These are phyloP conservation scores for Gossypium rotundifolium DNA, from an alignment of 345 rosid genomes.

Conservation along the genomic window DNA sequence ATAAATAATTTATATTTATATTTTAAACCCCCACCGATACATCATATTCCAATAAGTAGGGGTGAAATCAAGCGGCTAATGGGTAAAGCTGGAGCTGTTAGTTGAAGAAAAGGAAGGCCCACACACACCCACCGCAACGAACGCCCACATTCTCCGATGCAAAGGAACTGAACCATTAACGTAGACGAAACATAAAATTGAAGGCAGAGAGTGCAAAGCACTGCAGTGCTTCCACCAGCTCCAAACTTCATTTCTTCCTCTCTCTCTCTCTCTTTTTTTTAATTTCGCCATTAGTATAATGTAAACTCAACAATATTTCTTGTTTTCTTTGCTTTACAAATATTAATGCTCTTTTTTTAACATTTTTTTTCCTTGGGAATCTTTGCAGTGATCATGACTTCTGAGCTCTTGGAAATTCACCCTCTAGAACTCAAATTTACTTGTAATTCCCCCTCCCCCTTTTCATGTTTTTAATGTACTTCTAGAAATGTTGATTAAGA, in stretches of 20 bases:
- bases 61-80: background rate
- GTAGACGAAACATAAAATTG: background rate
- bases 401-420: conserved; percentile 42
- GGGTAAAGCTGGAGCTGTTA: background rate
- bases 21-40: too few relatives aligned
- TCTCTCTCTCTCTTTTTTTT: background rate
- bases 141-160: too few relatives aligned
- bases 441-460: conserved; percentile 15
- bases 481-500: background rate
- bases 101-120: background rate
- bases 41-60: too few relatives aligned
- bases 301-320: background rate
- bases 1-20: too few relatives aligned
- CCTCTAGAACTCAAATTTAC: conserved; percentile 40
- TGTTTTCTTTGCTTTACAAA: background rate
- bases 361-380: background rate
- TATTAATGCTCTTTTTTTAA: background rate
- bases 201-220: background rate
- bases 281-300: background rate
- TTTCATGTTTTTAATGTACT: background rate
- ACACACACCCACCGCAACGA: background rate
- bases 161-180: background rate
- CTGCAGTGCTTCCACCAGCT: background rate
- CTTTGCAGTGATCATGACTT: conserved; percentile 25
- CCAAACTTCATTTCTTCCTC: background rate